phyloP scores from a whole-genome alignment of 441 rosid genomes.

The Capsella rubella region DNA sequence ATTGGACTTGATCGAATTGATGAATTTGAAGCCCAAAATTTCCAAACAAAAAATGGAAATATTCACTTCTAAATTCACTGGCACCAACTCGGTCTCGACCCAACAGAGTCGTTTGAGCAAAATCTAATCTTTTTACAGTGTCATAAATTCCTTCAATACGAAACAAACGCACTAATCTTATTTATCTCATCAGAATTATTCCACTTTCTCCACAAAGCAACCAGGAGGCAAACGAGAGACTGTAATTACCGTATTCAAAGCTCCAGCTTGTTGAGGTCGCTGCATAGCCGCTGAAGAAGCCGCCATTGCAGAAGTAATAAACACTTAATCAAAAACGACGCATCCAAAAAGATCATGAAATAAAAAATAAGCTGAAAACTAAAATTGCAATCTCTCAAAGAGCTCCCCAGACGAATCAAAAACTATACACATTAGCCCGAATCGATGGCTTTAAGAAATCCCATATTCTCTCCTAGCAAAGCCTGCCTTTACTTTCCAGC shows the following conservation, averaged over 20 bases:
- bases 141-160: not conserved
- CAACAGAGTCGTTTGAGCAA: conserved; percentile 6
- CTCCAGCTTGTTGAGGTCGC: conserved; percentile 74
- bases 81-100: conserved; percentile 12
- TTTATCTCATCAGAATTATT: conserved; percentile 20
- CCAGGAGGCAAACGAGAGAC: not conserved
- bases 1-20: not conserved
- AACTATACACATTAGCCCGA: conserved; percentile 28
- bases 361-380: conserved; percentile 21
- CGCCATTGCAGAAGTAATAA: conserved; percentile 61
- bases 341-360: conserved; percentile 10
- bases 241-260: conserved; percentile 72
- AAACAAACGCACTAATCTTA: conserved; percentile 20
- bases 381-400: conserved; percentile 27
- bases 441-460: conserved; percentile 13
- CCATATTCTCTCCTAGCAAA: conserved; percentile 24
- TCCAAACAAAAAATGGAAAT: not conserved
- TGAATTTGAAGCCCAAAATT: not conserved
- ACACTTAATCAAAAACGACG: conserved; percentile 18
- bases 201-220: conserved; percentile 30
- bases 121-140: not conserved
- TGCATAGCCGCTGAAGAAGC: conserved; percentile 81
- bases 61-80: not conserved
- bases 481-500: not conserved
- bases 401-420: conserved; percentile 29